phyloP scores from a whole-genome alignment of 306 rosid genomes.

The Quercus bicolor region DNA sequence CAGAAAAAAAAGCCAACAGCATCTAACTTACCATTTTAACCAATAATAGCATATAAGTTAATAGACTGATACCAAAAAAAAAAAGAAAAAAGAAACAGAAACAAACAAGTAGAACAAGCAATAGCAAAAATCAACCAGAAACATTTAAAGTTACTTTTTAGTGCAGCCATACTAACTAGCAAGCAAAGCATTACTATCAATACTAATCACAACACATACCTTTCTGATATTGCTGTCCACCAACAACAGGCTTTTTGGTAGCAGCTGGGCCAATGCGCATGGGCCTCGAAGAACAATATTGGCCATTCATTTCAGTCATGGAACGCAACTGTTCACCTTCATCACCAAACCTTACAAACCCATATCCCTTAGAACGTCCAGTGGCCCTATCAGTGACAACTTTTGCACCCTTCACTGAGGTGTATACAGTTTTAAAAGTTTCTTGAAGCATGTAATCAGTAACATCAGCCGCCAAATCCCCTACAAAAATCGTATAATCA shows the following conservation, averaged over 20 bases:
- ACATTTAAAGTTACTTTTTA: not conserved
- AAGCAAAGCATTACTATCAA: not conserved
- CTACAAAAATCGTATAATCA: slow-evolving; percentile 54
- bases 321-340: slow-evolving; percentile 57
- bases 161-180: not conserved
- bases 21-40: slow-evolving; percentile 15
- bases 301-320: slow-evolving; percentile 66
- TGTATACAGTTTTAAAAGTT: slow-evolving; percentile 41
- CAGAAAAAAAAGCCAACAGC: not conserved
- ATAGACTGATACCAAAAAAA: not conserved
- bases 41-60: not conserved
- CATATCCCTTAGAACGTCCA: slow-evolving; percentile 68
- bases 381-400: slow-evolving; percentile 66
- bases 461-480: slow-evolving; percentile 70
- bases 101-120: not conserved
- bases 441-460: slow-evolving; percentile 60
- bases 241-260: slow-evolving; percentile 49
- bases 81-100: not conserved
- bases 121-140: not conserved
- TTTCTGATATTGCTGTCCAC: slow-evolving; percentile 42
- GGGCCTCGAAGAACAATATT: slow-evolving; percentile 56
- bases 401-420: slow-evolving; percentile 60
- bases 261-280: slow-evolving; percentile 70
- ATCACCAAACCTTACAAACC: slow-evolving; percentile 61
- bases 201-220: slow-evolving; percentile 25